Base-by-base conservation (phyloP, 2,329 filamentous ascomycete genomes). In the Penicillium sp. region DNA sequence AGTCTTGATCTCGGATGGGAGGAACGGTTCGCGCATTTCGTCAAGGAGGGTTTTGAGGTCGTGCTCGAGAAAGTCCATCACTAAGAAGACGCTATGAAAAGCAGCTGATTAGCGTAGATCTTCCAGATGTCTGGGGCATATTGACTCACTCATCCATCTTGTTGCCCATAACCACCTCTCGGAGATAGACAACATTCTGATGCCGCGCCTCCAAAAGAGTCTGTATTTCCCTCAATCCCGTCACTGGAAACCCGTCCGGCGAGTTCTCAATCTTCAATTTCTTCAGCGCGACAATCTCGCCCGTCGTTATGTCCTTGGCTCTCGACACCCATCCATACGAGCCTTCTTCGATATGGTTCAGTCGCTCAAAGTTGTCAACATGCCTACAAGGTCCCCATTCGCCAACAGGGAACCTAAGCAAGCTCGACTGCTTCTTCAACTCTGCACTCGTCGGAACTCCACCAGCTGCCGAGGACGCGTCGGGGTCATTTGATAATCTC, bases 301-400 rank as follows among this genome's bases (percentile, higher is more conserved):
- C 90, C 0, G 91, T 94, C 4, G 82, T 80, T 35, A 84, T 82
- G 70, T 96, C 89, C 63, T 84, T 88, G 13, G 93, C 95, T 60
- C 95, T 85, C 57, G 93, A 93, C 4, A 99, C 95, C 85, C 89
- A 94, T 49, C 95, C 95, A 77, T 99, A 99, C 8, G 93, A 93
- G 38, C 95, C 95, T 80, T 99, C 95, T 77, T 98, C 95, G 71
- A 99, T 99, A 74, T 95, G 91, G 76, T 99, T 99, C 59, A 99
- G 83, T 68, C 91, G 90, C 71, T 97, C 91, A 79, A 93, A 99
- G 72, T 92, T 89, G 72, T 94, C 90, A 28, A 96, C 89, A 73
- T 91, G 91, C 62, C 90, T 84, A 72, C 89, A 90, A 3, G 85
- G 82, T 59, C 86, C 84, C 87, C 93, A 96, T 67, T 81, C 77